phyloP scores from a whole-genome alignment of 768 basidiomycete species.

The Auriscalpium orientale region DNA sequence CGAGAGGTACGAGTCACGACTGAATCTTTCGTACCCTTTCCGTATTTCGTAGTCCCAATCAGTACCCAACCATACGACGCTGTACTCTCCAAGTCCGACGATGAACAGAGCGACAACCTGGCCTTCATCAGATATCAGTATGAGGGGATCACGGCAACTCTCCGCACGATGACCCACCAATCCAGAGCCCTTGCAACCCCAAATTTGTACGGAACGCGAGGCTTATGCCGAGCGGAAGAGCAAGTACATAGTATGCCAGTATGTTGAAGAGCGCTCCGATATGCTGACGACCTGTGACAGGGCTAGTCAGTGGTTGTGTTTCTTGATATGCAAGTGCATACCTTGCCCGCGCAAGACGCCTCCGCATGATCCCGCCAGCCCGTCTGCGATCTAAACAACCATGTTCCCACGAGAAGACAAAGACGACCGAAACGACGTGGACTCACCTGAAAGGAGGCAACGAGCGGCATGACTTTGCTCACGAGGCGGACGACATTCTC shows the following conservation, averaged over 20 bases:
- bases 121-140: constrained; percentile 29
- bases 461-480: constrained; percentile 41
- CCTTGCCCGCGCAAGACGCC: constrained; percentile 44
- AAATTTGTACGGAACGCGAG: constrained; percentile 39
- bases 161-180: constrained; percentile 23
- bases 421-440: background rate
- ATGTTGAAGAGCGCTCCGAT: constrained; percentile 70
- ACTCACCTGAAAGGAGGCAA: constrained; percentile 46
- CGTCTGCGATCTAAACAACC: constrained; percentile 38
- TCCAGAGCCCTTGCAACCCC: constrained; percentile 46
- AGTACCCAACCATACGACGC: constrained; percentile 47
- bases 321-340: constrained; percentile 7
- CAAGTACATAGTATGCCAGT: constrained; percentile 52
- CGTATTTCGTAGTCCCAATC: constrained; percentile 40
- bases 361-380: constrained; percentile 43
- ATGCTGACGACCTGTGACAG: constrained; percentile 43
- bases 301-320: background rate
- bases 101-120: constrained; percentile 68
- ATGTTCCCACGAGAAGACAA: background rate
- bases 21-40: constrained; percentile 31
- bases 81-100: constrained; percentile 64
- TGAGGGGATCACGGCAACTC: background rate
- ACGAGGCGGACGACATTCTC: constrained; percentile 42
- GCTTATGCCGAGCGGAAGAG: constrained; percentile 43
- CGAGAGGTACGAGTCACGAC: background rate